A percentile compares a stretch with the other conserved stretches of the same genome.
Evolutionary conservation across 164 flowering plant species (phyloP).

Genomic region (Piper longum): DNA sequence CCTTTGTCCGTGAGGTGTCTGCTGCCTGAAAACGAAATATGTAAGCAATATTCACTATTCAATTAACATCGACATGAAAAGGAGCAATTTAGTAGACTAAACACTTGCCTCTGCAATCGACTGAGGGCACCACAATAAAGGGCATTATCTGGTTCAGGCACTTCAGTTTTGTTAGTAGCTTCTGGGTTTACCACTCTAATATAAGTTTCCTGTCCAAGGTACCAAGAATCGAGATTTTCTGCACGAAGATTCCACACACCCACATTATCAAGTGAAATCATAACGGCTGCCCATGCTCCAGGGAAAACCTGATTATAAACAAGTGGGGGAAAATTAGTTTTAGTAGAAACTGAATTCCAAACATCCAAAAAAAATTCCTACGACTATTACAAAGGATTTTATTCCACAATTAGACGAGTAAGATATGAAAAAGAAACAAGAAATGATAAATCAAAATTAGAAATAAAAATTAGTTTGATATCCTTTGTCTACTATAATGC

Average conservation of each 20-base stretch:
- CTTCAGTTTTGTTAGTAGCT: slow-evolving; percentile 61
- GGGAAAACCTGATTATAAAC: slow-evolving; percentile 52
- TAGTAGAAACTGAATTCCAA: neutral
- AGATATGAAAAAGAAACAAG: neutral
- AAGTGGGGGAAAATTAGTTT: no score
- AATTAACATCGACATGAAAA: neutral
- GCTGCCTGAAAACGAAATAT: neutral
- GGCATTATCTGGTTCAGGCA: slow-evolving; percentile 65
- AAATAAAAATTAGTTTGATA: no score
- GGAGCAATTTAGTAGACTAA: neutral
- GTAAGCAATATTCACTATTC: neutral
- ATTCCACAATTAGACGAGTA: neutral
- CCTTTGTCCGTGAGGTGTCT: slow-evolving; percentile 15
- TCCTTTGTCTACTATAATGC: no score
- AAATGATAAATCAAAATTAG: no score
- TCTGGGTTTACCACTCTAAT: slow-evolving; percentile 72
- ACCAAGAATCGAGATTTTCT: slow-evolving; percentile 88
- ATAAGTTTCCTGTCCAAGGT: slow-evolving; percentile 89
- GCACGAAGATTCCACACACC: slow-evolving; percentile 91
- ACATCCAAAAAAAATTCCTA: neutral
- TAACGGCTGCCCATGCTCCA: slow-evolving; percentile 88
- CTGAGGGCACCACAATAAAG: slow-evolving; percentile 64
- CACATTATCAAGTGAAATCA: slow-evolving; percentile 80
- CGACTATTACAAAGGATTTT: no score
- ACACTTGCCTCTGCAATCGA: slow-evolving; percentile 31